Conservation (phyloP, 306 rosid genomes). For the Senna tora region DNA sequence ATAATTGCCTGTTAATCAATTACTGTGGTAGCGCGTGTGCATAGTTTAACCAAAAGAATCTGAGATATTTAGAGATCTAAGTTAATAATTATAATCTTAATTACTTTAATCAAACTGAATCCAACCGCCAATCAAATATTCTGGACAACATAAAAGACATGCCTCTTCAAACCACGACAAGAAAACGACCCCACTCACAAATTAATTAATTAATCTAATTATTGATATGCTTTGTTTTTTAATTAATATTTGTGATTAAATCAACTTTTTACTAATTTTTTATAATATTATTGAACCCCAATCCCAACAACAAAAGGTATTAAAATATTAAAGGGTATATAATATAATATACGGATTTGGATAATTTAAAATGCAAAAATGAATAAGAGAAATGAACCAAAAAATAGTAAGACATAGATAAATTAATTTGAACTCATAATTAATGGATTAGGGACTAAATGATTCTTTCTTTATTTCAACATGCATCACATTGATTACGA, state of each 20-base stretch:
- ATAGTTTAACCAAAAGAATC: neutral
- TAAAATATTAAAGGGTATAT: too few relatives aligned
- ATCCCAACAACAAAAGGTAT: too few relatives aligned
- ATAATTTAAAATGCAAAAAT: too few relatives aligned
- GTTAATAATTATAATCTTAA: neutral
- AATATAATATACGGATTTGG: too few relatives aligned
- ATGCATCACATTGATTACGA: too few relatives aligned
- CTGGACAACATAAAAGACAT: constrained; percentile 22
- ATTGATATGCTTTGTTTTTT: neutral
- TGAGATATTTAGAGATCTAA: constrained; percentile 4
- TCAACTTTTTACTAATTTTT: neutral
- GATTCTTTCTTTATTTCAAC: too few relatives aligned
- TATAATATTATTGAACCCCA: too few relatives aligned
- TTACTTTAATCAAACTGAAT: neutral
- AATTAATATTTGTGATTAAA: too few relatives aligned
- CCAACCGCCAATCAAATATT: neutral
- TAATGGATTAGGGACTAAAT: too few relatives aligned
- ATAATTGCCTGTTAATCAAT: neutral
- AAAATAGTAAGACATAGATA: too few relatives aligned
- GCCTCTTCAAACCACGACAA: neutral
- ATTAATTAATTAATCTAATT: neutral
- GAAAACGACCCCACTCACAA: neutral
- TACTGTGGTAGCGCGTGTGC: neutral
- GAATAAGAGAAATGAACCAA: too few relatives aligned
- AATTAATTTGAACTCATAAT: too few relatives aligned